Evolutionary conservation across 2,329 filamentous ascomycete genomes (phyloP), one percentile per base, ranked within the genome.

Genomic region (Ceratocystiopsis minuta): DNA sequence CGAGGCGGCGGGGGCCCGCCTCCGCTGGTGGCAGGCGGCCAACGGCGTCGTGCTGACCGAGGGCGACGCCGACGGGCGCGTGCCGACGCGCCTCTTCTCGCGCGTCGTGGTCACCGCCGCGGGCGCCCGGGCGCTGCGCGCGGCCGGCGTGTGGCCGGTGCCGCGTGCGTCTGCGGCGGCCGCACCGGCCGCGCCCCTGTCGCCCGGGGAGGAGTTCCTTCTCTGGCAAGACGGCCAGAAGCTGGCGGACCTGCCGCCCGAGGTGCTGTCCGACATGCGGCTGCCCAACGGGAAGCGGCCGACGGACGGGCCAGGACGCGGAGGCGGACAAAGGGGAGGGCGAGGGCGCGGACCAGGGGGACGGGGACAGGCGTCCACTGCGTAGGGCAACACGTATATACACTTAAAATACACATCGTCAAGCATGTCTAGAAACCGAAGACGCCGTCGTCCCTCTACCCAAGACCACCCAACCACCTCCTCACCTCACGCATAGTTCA

Each of bases 21-120:
- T 85, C 48, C 65, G 67, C 53, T 93, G 87, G 71, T 92, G 81
- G 75, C 57, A 74, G 46, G 85, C 80, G 55, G 79, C 81, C 50
- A 88, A 88, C 54, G 79, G 74, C 2, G 82, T 88, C 10, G 68
- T 87, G 47, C 60, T 88, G 48, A 78, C 72, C 3, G 72, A 74
- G 51, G 74, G 62, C 41, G 63, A 70, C 45, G 71, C 60, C 38
- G 60, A 73, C 5, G 81, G 78, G 1, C 41, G 82, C 7, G 63
- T 93, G 49, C 68, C 74, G 28, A 6, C 72, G 16, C 66, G 68
- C 51, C 84, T 78, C 54, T 88, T 92, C 53, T 70, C 71, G 60
- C 69, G 73, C 53, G 86, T 88, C 2, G 70, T 72, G 49, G 78
- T 74, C 6, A 14, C 31, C 11, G 11, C 31, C 31, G 31, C 6